Percentiles rank a stretch among this genome's conserved stretches.
These are phyloP conservation scores for Ormosia semicastrata DNA, from an alignment of 306 rosid genomes.

Conservation along the genomic window DNA sequence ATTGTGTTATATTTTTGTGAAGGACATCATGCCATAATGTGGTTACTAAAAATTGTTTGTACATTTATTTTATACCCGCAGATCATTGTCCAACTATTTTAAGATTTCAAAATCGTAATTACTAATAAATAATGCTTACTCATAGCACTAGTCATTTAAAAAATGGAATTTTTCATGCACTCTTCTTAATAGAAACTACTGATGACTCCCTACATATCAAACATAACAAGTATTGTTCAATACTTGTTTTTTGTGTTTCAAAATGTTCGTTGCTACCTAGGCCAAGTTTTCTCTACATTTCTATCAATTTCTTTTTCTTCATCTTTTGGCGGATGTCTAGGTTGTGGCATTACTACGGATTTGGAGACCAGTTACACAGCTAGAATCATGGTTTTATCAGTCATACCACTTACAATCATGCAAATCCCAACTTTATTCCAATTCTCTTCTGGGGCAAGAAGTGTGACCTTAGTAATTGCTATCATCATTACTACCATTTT, in stretches of 20 bases:
- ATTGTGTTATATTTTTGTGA: not conserved
- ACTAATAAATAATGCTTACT: not conserved
- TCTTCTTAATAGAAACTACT: not conserved
- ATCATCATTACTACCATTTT: constrained; percentile 26
- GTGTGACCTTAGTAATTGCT: constrained; percentile 33
- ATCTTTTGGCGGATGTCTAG: constrained; percentile 13
- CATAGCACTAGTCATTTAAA: not conserved
- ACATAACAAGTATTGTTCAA: not conserved
- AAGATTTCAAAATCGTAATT: not conserved
- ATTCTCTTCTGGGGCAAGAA: constrained; percentile 18
- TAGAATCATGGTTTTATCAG: constrained; percentile 41
- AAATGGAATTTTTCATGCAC: not conserved
- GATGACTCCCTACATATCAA: not conserved
- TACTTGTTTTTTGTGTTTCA: not conserved
- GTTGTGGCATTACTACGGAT: constrained; percentile 46
- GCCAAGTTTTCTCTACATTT: too few species aligned
- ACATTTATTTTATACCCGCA: not conserved
- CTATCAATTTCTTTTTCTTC: too few species aligned
- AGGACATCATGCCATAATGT: not conserved
- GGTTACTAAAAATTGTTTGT: not conserved
- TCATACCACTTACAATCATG: constrained; percentile 43
- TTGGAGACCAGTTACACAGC: constrained; percentile 42
- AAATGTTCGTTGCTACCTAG: not conserved
- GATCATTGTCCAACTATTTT: not conserved
- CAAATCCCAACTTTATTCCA: constrained; percentile 36